Evolutionary conservation across 495 filamentous ascomycete genomes (phyloP), one percentile per base, ranked within the genome.

Genomic region (Podospora tetraspora): DNA sequence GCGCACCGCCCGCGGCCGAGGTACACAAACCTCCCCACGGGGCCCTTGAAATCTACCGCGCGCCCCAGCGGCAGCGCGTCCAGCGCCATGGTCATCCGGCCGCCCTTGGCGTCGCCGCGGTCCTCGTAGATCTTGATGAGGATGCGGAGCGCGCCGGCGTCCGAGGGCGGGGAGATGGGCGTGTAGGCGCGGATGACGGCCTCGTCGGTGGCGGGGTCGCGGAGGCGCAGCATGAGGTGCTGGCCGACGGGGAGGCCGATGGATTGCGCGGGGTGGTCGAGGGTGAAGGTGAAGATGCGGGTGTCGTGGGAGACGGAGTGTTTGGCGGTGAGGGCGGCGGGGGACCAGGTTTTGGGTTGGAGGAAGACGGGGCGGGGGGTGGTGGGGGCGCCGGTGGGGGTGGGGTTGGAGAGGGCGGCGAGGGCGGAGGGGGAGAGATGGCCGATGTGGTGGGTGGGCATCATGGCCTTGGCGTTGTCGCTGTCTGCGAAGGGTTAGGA

Each of bases 381-480:
- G 62, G 63, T 70, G 24, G 21, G 24, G 10, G 68, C 64, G 5
- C 67, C 25, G 6, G 68, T 12, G 3, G 65, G 67, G 57, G 52
- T 60, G 22, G 59, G 59, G 34, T 77, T 64, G 30, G 68, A 66
- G 25, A 96, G 82, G 0, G 80, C 76, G 63, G 79, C 72, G 3
- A 83, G 79, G 32, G 90, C 86, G 19, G 79, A 80, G 68, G 87
- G 82, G 72, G 89, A 84, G 43, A 95, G 84, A 29, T 87, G 87
- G 67, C 94, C 94, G 71, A 98, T 88, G 77, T 98, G 94, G 73
- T 97, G 96, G 65, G 84, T 81, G 29, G 86, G 85, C 88, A 98
- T 94, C 94, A 98, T 96, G 29, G 81, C 84, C 79, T 96, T 97
- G 56, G 94, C 94, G 22, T 91, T 97, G 80, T 97, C 94, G 76